Base-by-base conservation (phyloP, 805 yeast species). In the Sugiyamaella americana region DNA sequence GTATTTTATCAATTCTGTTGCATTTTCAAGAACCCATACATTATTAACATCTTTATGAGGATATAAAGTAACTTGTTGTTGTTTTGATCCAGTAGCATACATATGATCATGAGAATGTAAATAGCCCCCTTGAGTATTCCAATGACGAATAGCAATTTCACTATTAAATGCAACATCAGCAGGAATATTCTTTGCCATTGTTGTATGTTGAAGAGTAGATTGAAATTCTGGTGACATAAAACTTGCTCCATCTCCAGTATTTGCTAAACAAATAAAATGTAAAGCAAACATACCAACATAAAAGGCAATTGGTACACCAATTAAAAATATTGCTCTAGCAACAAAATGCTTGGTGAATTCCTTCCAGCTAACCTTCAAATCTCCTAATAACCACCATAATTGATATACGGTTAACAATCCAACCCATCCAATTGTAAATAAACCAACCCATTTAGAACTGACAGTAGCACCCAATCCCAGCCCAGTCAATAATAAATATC, bases 61-160 rank as follows among this genome's bases (percentile, higher is more conserved):
- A 51, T 82, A 79, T 42, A 86, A 69, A 0, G 96, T 78, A 19
- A 91, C 87, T 63, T 86, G 91, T 63, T 87, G 95, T 58, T 82
- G 81, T 19, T 73, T 65, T 1, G 87, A 74, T 0, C 91, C 94
- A 2, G 75, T 64, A 43, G 77, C 76, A 63, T 85, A 87, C 3
- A 69, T 63, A 55, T 68, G 72, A 37, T 75, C 68, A 62, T 87
- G 91, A 1, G 96, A 84, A 63, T 87, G 95, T 51, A 91, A 67
- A 61, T 87, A 91, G 1, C 82, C 82, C 18, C 93, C 95, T 44
- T 79, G 59, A 1, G 86, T 78, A 46, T 76, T 73, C 22, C 66
- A 59, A 62, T 91, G 96, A 52, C 91, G 81, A 26, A 91, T 53
- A 17, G 85, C 76, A 20, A 91, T 72, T 0, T 77, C 70, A 40